A percentile compares a stretch with the other conserved stretches of the same genome.
phyloP scores from a whole-genome alignment of 2,329 filamentous ascomycete species.

The Torrubiellomyces zombiae region DNA sequence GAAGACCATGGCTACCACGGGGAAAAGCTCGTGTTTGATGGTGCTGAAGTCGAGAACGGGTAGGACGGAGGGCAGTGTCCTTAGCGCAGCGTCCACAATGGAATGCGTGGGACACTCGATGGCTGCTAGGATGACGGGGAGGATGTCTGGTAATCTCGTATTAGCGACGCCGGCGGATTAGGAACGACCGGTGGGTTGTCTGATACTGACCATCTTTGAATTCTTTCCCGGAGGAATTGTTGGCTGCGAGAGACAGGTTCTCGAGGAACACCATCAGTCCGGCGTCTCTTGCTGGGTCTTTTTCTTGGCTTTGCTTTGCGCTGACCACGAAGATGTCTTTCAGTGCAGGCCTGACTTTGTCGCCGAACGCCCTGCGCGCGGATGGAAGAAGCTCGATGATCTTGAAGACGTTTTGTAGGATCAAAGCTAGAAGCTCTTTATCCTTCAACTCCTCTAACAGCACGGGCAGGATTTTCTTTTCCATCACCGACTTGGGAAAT shows the following conservation, averaged over 20 bases:
- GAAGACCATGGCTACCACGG: slow-evolving; percentile 78
- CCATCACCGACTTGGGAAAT: slow-evolving; percentile 84
- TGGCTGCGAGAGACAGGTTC: slow-evolving; percentile 57
- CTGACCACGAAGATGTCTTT: slow-evolving; percentile 64
- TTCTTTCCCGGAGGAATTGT: slow-evolving; percentile 75
- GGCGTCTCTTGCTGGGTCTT: slow-evolving; percentile 70
- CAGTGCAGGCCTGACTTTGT: slow-evolving; percentile 70
- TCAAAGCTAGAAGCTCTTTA: slow-evolving; percentile 64
- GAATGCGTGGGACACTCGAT: slow-evolving; percentile 82
- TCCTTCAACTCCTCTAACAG: slow-evolving; percentile 91
- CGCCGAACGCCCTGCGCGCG: slow-evolving; percentile 62
- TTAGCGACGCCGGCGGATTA: too few relatives aligned
- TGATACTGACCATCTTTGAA: slow-evolving; percentile 74
- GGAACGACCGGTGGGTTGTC: too few relatives aligned
- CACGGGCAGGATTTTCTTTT: slow-evolving; percentile 83
- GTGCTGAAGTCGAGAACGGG: slow-evolving; percentile 89
- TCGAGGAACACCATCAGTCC: slow-evolving; percentile 85
- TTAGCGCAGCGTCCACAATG: slow-evolving; percentile 71
- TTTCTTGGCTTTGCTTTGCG: slow-evolving; percentile 44
- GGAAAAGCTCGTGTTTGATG: slow-evolving; percentile 93
- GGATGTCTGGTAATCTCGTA: slow-evolving; percentile 53
- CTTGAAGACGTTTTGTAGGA: slow-evolving; percentile 83
- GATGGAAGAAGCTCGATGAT: slow-evolving; percentile 67
- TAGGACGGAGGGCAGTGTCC: slow-evolving; percentile 62
- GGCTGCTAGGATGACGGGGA: slow-evolving; percentile 70